Conservation (phyloP, 768 basidiomycete genomes). For the Lactarius hengduanensis region DNA sequence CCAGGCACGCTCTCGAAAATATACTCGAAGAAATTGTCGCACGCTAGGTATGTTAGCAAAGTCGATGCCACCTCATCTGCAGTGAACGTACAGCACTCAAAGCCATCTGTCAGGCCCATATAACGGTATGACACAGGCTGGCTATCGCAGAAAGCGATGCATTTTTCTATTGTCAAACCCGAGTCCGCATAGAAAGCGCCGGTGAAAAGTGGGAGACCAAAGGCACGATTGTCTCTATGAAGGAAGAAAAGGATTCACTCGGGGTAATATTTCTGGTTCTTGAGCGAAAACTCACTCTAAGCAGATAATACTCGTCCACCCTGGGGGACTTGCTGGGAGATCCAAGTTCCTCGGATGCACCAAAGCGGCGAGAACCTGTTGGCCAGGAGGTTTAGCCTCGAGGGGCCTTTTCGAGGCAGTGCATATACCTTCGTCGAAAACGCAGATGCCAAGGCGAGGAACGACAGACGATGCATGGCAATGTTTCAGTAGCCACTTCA, state of each 20-base stretch:
- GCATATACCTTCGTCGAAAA: neutral
- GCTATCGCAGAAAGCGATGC: slow-evolving; percentile 44
- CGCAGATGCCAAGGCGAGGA: neutral
- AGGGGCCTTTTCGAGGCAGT: neutral
- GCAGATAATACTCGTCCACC: neutral
- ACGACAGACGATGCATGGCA: neutral
- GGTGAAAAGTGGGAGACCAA: slow-evolving; percentile 41
- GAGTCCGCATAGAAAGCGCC: slow-evolving; percentile 41
- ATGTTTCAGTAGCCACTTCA: neutral
- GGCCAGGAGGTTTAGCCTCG: neutral
- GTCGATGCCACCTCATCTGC: neutral
- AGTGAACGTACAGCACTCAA: slow-evolving; percentile 51
- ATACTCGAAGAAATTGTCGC: slow-evolving; percentile 6
- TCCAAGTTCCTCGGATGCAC: neutral
- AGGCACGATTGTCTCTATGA: neutral
- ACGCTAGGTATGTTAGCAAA: neutral
- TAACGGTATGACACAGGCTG: slow-evolving; percentile 46
- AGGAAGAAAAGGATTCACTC: neutral
- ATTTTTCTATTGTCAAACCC: slow-evolving; percentile 59
- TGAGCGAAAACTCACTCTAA: neutral
- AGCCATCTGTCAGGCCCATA: slow-evolving; percentile 65
- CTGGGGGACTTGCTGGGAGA: neutral
- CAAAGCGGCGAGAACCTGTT: neutral
- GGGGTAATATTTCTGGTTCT: neutral
- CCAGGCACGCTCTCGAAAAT: too few species aligned